Evolutionary conservation across 805 yeast genomes (phyloP).

Genomic region (Saturnispora diversa): DNA sequence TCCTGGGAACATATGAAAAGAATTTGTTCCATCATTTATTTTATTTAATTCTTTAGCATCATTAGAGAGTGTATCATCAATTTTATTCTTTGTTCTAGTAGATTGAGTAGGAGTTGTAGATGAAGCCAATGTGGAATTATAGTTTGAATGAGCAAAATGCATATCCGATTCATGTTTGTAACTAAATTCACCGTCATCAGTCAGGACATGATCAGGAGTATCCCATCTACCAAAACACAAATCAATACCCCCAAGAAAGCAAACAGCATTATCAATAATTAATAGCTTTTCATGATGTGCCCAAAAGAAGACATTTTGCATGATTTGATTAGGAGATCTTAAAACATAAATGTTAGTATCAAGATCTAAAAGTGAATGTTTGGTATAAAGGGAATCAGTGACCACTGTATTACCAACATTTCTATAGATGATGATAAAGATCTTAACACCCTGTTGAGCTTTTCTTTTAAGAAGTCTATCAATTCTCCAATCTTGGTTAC

Average conservation of each 20-base stretch:
- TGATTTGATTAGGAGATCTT: conserved; percentile 90
- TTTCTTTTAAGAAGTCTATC: conserved; percentile 82
- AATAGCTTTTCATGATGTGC: conserved; percentile 96
- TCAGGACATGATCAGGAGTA: conserved; percentile 88
- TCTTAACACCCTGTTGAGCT: conserved; percentile 92
- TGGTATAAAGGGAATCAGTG: conserved; percentile 89
- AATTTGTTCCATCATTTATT: too few relatives aligned
- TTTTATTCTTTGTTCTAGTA: too few relatives aligned
- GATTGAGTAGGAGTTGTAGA: too few relatives aligned
- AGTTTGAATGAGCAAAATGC: too few relatives aligned
- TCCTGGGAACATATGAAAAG: conserved; percentile 85
- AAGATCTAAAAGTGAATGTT: conserved; percentile 80
- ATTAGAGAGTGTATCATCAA: too few relatives aligned
- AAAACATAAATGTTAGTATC: conserved; percentile 83
- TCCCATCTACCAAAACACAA: conserved; percentile 93
- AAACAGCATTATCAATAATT: conserved; percentile 77
- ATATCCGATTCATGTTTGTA: conserved; percentile 27
- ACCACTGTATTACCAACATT: conserved; percentile 91
- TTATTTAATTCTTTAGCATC: too few relatives aligned
- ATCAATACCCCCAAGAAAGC: conserved; percentile 93
- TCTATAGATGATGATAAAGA: conserved; percentile 84
- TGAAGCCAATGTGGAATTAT: too few relatives aligned
- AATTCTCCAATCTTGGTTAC: conserved; percentile 88
- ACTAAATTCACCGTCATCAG: conserved; percentile 49
- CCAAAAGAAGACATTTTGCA: conserved; percentile 93